Evolutionary conservation across 225 moss, liverwort and hornwort genomes (phyloP).

Genomic region (Rhytidiadelphus loreus): DNA sequence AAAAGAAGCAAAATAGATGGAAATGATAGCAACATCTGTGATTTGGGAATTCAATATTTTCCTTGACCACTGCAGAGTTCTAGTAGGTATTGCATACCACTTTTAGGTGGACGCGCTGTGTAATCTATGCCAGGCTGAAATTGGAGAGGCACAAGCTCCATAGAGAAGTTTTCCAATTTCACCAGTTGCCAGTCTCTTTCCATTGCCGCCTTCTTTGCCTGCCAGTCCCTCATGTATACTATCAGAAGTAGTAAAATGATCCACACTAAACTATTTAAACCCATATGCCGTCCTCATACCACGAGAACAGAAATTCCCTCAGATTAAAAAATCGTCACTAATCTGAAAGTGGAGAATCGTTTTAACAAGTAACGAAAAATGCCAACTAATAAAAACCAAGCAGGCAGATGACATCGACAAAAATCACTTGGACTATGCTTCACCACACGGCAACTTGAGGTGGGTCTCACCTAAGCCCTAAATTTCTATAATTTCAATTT

Average conservation of each 20-base stretch:
- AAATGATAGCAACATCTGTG: not conserved
- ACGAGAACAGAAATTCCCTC: not conserved
- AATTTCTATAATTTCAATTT: not conserved
- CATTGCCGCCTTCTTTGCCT: constrained; percentile 35
- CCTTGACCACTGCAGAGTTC: not conserved
- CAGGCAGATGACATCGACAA: not conserved
- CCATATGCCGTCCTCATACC: not conserved
- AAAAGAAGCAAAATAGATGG: not conserved
- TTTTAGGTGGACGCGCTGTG: constrained; percentile 33
- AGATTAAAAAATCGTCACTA: not conserved
- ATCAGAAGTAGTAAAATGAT: not conserved
- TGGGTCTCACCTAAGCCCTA: not conserved
- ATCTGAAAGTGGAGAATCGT: not conserved
- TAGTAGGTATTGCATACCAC: constrained; percentile 12
- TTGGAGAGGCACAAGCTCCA: constrained; percentile 35
- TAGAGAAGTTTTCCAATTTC: constrained; percentile 34
- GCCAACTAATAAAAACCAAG: not conserved
- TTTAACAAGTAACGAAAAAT: not conserved
- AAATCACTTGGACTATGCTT: not conserved
- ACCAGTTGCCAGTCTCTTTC: constrained; percentile 46
- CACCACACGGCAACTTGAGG: not conserved
- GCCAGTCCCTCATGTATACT: not conserved
- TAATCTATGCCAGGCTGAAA: constrained; percentile 48
- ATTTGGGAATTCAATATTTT: not conserved
- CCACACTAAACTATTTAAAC: not conserved